Evolutionary conservation across 805 yeast species (phyloP), one percentile per base, ranked within the genome.

Genomic region (Torulaspora indica): DNA sequence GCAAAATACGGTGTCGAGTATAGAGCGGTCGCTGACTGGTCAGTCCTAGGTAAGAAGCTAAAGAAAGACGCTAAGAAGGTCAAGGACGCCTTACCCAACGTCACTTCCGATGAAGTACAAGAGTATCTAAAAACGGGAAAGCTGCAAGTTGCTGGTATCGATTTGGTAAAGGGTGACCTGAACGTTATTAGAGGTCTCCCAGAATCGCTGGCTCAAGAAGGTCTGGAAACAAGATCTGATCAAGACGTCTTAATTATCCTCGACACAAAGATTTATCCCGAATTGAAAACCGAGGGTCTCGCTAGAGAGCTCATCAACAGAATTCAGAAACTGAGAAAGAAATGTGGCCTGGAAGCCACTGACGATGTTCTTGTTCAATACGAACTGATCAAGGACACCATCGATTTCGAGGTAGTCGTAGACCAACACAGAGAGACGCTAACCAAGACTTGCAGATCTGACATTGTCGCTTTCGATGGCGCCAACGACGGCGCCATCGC

Each of bases 11-110:
- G 90, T 58, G 98, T 93, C 49, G 85, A 83, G 64, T 91, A 90
- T 74, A 79, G 77, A 52, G 97, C 91, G 34, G 95, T 86, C 67
- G 98, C 98, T 38, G 99, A 93, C 73, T 93, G 99, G 98, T 96
- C 98, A 46, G 87, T 89, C 15, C 77, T 93, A 56, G 99, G 99
- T 72, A 93, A 91, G 77, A 93, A 93, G 71, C 78, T 93, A 69
- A 91, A 89, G 80, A 81, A 82, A 64, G 98, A 90, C 58, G 95
- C 86, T 49, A 88, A 85, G 72, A 82, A 79, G 67, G 98, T 93
- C 48, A 95, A 91, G 76, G 95, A 82, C 61, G 98, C 95, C 13
- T 76, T 93, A 56, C 98, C 97, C 52, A 62, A 61, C 8, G 77
- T 93, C 40, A 71, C 91, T 15, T 84, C 97, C 8, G 85, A 74